A percentile compares a stretch with the other conserved stretches of the same genome.
These are phyloP conservation scores for Circinella minor DNA, from an alignment of 371 early-diverging fungal species.

Conservation along the genomic window DNA sequence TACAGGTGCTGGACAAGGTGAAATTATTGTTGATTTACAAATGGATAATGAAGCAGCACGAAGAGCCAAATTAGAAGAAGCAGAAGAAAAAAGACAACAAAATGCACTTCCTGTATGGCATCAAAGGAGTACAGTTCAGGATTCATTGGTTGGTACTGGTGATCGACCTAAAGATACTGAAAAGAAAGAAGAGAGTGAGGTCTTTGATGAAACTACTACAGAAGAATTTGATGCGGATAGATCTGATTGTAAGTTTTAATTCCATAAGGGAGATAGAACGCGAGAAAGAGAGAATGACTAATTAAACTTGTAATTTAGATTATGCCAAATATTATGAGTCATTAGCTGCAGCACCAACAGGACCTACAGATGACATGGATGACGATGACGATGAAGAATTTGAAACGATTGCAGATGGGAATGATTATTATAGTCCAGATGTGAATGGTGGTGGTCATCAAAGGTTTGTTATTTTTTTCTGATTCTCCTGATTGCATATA, in stretches of 20 bases:
- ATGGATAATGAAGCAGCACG: constrained; percentile 76
- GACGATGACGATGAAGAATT: constrained; percentile 38
- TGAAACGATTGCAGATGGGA: constrained; percentile 26
- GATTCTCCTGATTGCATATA: too few species aligned
- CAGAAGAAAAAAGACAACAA: constrained; percentile 75
- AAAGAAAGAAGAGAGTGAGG: constrained; percentile 50
- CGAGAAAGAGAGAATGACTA: too few species aligned
- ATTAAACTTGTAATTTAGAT: constrained; percentile 22
- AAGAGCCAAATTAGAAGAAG: constrained; percentile 69
- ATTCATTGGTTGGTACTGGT: constrained; percentile 37
- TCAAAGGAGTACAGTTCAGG: constrained; percentile 72
- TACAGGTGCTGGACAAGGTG: constrained; percentile 74
- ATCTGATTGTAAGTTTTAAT: constrained; percentile 49
- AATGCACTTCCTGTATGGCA: constrained; percentile 87
- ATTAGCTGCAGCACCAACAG: constrained; percentile 24
- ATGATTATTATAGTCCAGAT: constrained; percentile 31
- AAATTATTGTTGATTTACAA: constrained; percentile 81
- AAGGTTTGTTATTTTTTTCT: background rate
- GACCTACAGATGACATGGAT: constrained; percentile 5
- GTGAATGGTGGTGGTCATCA: constrained; percentile 6
- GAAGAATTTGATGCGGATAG: constrained; percentile 52
- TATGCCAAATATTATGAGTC: constrained; percentile 51
- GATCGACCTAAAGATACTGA: constrained; percentile 42
- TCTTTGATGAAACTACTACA: constrained; percentile 39
- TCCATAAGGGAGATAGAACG: background rate